phyloP scores from a whole-genome alignment of 169 alveolate genomes.

The Besnoitia besnoiti region DNA sequence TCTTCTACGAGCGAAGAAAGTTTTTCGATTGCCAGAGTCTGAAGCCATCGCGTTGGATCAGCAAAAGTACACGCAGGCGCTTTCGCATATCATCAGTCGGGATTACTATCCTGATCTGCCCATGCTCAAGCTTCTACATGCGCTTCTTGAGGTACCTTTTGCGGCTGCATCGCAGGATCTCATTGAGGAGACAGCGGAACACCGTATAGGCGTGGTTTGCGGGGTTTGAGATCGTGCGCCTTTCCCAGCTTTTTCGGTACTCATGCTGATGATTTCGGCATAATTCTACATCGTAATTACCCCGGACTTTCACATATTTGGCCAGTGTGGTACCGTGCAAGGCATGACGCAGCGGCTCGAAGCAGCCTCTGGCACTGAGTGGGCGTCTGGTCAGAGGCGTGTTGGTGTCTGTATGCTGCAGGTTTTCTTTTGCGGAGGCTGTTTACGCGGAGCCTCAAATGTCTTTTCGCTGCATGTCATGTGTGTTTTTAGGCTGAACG shows the following conservation, averaged over 20 bases:
- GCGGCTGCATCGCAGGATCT: background rate
- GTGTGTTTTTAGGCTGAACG: slow-evolving; percentile 7
- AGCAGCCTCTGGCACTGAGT: too few species aligned
- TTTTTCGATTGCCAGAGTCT: slow-evolving; percentile 15
- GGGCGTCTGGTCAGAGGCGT: too few species aligned
- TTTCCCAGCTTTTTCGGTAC: background rate
- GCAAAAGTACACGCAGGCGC: slow-evolving; percentile 17
- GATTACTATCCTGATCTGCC: slow-evolving; percentile 59
- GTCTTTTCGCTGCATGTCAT: too few species aligned
- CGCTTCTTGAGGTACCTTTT: slow-evolving; percentile 56
- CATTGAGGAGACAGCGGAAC: slow-evolving; percentile 22
- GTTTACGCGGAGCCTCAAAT: too few species aligned
- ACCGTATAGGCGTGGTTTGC: background rate
- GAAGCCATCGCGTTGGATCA: slow-evolving; percentile 16
- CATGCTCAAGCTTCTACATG: slow-evolving; percentile 54
- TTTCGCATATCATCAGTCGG: slow-evolving; percentile 25
- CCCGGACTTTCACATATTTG: too few species aligned
- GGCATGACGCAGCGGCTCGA: too few species aligned
- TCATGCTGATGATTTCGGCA: background rate
- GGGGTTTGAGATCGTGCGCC: background rate
- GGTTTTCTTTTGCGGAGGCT: too few species aligned
- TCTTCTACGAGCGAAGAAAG: background rate
- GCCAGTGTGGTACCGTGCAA: too few species aligned
- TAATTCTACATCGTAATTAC: too few species aligned
- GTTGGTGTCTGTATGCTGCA: too few species aligned